Percentiles rank a stretch among this genome's conserved stretches.
These are phyloP conservation scores for Reticulomyxa filosa DNA, from an alignment of 78 protist genomes.

Conservation along the genomic window DNA sequence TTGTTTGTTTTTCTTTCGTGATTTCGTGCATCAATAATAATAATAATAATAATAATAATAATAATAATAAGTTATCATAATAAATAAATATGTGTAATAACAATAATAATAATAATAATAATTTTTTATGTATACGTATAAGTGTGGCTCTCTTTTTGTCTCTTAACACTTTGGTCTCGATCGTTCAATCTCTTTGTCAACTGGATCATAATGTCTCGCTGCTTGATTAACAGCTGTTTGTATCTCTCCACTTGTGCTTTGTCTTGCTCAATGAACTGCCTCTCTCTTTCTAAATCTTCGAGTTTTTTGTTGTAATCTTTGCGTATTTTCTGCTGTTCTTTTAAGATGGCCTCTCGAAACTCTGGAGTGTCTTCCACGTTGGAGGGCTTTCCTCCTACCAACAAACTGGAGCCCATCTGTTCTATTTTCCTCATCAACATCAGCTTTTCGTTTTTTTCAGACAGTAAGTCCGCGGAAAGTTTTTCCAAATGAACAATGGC, in stretches of 20 bases:
- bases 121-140: too few relatives aligned
- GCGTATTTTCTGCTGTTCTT: constrained; percentile 2
- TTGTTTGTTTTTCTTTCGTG: too few relatives aligned
- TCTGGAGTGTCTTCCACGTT: constrained; percentile 3
- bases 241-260: constrained; percentile 33
- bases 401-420: constrained; percentile 11
- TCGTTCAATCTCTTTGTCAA: constrained; percentile 33
- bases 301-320: constrained; percentile 6
- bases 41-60: too few relatives aligned
- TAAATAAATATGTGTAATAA: too few relatives aligned
- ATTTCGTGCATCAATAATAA: too few relatives aligned
- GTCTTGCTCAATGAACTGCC: constrained; percentile 22
- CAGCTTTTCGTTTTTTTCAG: constrained; percentile 10
- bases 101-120: background rate
- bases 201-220: constrained; percentile 43
- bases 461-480: background rate
- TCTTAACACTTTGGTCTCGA: constrained; percentile 14
- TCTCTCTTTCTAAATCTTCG: constrained; percentile 21
- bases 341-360: background rate
- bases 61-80: background rate
- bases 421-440: constrained; percentile 13
- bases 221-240: constrained; percentile 38
- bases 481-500: constrained; percentile 6
- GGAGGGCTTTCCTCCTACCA: constrained; percentile 11
- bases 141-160: background rate